A percentile compares a stretch with the other conserved stretches of the same genome.
Evolutionary conservation across 2,329 filamentous ascomycete genomes (phyloP).

Genomic region (Scedosporium aurantiacum): DNA sequence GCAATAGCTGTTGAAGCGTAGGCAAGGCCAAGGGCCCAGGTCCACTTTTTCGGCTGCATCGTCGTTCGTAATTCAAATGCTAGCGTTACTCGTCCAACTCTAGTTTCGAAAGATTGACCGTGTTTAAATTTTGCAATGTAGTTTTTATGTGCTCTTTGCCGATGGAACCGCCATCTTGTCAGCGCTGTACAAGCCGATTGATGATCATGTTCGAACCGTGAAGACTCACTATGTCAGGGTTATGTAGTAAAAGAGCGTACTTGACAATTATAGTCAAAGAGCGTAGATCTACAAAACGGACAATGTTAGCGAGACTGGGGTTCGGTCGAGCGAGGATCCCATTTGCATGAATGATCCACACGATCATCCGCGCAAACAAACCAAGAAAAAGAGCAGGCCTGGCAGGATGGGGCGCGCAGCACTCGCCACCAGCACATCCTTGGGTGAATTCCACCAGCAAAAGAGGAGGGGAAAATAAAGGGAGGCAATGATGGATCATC

Average conservation of each 20-base stretch:
- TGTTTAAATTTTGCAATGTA: neutral
- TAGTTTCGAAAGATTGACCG: conserved; percentile 9
- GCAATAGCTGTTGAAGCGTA: conserved; percentile 33
- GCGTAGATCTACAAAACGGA: conserved; percentile 14
- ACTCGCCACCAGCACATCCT: neutral
- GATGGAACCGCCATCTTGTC: neutral
- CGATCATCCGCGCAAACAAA: conserved; percentile 14
- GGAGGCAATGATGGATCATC: no score
- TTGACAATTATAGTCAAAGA: conserved; percentile 28
- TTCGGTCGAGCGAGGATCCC: conserved; percentile 12
- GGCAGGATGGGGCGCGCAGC: neutral
- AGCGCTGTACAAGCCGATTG: neutral
- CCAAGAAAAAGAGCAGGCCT: neutral
- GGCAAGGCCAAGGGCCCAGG: conserved; percentile 38
- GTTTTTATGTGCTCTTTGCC: neutral
- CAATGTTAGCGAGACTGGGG: conserved; percentile 38
- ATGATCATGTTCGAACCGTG: conserved; percentile 5
- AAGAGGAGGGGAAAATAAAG: neutral
- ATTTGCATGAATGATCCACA: conserved; percentile 19
- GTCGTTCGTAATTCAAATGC: conserved; percentile 15
- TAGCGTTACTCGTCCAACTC: neutral
- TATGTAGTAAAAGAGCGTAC: conserved; percentile 41
- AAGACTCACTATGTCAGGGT: conserved; percentile 30
- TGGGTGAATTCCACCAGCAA: neutral
- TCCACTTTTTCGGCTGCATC: conserved; percentile 38